Evolutionary conservation across 495 filamentous ascomycete genomes (phyloP), one percentile per base, ranked within the genome.

Genomic region (Penicillium herquei): DNA sequence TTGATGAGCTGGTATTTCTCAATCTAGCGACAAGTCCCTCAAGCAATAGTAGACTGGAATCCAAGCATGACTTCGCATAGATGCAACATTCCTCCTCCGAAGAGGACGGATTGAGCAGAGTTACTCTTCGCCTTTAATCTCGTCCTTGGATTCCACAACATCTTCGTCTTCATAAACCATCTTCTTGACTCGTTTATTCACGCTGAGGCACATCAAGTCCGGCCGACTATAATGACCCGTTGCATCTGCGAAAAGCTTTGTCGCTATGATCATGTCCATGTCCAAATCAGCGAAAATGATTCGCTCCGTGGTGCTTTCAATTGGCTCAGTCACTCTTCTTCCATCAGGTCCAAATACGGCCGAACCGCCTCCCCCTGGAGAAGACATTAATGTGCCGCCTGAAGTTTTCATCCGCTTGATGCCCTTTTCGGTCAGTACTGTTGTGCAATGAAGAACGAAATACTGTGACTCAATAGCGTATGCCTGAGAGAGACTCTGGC

Each of bases 201-300:
- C 66, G 10, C 55, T 33, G 6, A 73, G 55, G 39, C 62, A 66
- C 33, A 74, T 47, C 35, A 73, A 43, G 59, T 73, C 75, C 10
- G 71, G 69, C 9, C 71, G 54, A 13, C 63, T 62, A 50, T 76
- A 72, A 53, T 73, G 69, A 0, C 72, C 71, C 0, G 53, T 49
- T 0, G 53, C 49, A 56, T 76, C 70, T 0, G 66, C 39, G 16
- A 73, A 67, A 11, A 50, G 26, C 49, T 70, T 74, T 0, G 67
- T 55, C 21, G 49, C 41, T n/a, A 51, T 46, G 37, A 72, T 70
- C 3, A 62, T 56, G 16, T 61, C 35, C 13, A 76, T 51, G 39
- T 74, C 65, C 8, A 78, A 47, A 49, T 74, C 62, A 3, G 63
- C 66, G 33, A 59, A 66, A 7, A 78, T 40, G 8, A 76, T 62